Conservation (phyloP, 495 filamentous ascomycete species). For the Aspergillus funiculosus region DNA sequence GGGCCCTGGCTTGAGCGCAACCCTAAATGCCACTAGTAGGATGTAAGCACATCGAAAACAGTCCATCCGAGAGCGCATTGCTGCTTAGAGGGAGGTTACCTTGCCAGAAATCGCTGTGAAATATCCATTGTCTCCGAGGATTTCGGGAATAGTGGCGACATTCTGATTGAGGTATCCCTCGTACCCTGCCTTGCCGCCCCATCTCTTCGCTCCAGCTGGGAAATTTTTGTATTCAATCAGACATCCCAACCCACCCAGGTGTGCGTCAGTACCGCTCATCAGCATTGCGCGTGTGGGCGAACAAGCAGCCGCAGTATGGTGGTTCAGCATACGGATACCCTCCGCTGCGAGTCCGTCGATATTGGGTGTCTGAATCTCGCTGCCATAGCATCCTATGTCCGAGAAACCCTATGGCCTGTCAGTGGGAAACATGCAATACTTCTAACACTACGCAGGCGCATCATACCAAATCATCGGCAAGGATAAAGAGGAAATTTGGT, state of each 20-base stretch:
- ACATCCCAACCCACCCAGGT: constrained; percentile 32
- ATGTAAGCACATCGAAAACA: background rate
- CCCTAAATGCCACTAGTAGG: constrained; percentile 35
- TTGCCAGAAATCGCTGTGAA: constrained; percentile 50
- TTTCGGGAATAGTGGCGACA: constrained; percentile 44
- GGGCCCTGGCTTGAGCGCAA: constrained; percentile 37
- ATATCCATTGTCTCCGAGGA: constrained; percentile 49
- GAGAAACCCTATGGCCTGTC: constrained; percentile 20
- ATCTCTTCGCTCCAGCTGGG: constrained; percentile 7
- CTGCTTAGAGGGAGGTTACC: constrained; percentile 24
- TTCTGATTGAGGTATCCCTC: constrained; percentile 51
- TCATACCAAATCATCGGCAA: constrained; percentile 32
- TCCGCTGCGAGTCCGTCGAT: constrained; percentile 29
- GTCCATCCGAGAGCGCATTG: no score
- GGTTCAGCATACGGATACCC: constrained; percentile 28
- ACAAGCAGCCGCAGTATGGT: constrained; percentile 32
- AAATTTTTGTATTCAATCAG: background rate
- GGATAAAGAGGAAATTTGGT: constrained; percentile 35
- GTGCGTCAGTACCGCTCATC: constrained; percentile 49
- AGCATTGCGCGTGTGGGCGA: constrained; percentile 39
- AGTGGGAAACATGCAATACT: background rate
- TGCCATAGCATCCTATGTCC: constrained; percentile 29
- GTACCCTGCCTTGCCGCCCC: constrained; percentile 38
- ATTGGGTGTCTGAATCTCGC: constrained; percentile 32
- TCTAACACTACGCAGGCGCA: no score